Percentiles rank a stretch among this genome's conserved stretches.
These are phyloP conservation scores for Cutaneotrichosporon cavernicola DNA, from an alignment of 1,284 basidiomycete genomes.

Conservation along the genomic window DNA sequence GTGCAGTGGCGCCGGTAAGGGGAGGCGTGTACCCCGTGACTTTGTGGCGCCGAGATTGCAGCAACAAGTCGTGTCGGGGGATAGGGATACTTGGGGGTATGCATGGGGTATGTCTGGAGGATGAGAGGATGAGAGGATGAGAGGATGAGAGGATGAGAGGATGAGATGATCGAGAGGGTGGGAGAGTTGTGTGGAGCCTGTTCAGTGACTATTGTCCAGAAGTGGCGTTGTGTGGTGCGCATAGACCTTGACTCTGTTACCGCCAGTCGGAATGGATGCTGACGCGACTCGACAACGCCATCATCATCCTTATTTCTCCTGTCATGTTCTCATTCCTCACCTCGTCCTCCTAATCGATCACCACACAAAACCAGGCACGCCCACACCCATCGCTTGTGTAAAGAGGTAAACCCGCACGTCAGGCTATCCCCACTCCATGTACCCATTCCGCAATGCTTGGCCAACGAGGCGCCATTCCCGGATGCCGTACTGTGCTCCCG, in stretches of 20 bases:
- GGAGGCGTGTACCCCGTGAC: background rate
- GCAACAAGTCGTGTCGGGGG: background rate
- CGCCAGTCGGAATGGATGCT: background rate
- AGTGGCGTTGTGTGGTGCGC: background rate
- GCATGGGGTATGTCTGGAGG: background rate
- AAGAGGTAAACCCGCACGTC: no score
- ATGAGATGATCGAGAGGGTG: background rate
- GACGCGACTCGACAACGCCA: background rate
- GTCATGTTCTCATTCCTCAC: background rate
- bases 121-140: no score
- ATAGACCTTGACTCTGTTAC: background rate
- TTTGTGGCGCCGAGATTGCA: background rate
- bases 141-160: background rate
- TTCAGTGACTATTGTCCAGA: background rate
- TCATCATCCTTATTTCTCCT: background rate
- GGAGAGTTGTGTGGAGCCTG: background rate
- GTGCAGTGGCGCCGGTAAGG: conserved; percentile 1
- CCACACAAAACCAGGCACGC: background rate
- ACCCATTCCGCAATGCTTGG: no score
- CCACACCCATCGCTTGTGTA: no score
- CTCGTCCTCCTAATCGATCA: background rate
- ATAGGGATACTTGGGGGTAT: no score
- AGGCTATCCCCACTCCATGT: no score
- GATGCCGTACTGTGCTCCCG: no score
- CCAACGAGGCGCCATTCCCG: no score